Conservation (phyloP, 495 filamentous ascomycete genomes). For the Usnea hakonensis region DNA sequence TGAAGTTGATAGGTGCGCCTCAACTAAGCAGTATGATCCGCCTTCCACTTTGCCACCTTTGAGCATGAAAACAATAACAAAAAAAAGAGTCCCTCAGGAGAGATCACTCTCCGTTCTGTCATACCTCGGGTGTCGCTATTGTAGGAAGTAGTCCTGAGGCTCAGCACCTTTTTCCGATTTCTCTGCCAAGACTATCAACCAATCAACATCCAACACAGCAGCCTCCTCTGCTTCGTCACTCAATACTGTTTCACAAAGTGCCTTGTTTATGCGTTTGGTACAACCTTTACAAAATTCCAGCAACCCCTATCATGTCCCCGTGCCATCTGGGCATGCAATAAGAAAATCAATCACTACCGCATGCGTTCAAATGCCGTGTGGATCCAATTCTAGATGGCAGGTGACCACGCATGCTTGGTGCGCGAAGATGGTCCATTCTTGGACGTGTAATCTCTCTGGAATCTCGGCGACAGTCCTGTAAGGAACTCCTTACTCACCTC, state of each 20-base stretch:
- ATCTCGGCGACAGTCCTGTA: not conserved
- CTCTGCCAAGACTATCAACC: not conserved
- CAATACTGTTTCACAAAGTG: not conserved
- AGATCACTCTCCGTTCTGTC: not conserved
- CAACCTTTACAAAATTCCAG: not conserved
- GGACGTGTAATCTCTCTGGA: too few species aligned
- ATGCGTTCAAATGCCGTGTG: not conserved
- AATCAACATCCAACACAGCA: not conserved
- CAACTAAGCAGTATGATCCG: not conserved
- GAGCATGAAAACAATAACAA: not conserved
- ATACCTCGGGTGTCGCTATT: not conserved
- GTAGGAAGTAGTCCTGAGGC: not conserved
- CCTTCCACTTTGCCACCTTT: not conserved
- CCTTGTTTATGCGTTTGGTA: not conserved
- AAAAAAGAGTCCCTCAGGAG: not conserved
- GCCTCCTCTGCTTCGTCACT: not conserved
- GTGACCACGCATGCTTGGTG: not conserved
- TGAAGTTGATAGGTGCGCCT: not conserved
- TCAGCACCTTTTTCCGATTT: not conserved
- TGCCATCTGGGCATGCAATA: not conserved
- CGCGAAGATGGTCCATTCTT: not conserved
- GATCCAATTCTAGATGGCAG: not conserved
- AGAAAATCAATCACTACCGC: not conserved
- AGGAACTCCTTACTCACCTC: not conserved
- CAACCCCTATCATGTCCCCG: not conserved